Conservation (phyloP, 1,139 yeast species). For the Pneumocystis carinii region DNA sequence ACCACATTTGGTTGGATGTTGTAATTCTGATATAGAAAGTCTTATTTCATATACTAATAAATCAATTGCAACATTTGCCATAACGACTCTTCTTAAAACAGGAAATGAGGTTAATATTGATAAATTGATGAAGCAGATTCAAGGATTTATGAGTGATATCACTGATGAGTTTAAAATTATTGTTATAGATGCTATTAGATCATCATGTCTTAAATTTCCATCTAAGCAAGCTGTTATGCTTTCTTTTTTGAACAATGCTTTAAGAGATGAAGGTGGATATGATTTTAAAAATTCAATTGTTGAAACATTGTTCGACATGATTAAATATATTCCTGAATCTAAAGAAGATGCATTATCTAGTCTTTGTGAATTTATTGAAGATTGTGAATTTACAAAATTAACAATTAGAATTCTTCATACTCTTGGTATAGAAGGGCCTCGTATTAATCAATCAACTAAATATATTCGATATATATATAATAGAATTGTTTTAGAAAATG, state of each 20-base stretch:
- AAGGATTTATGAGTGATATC: constrained; percentile 82
- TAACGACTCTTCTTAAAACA: constrained; percentile 86
- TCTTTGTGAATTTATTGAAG: constrained; percentile 93
- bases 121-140: constrained; percentile 71
- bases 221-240: constrained; percentile 73
- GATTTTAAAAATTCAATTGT: constrained; percentile 74
- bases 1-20: constrained; percentile 62
- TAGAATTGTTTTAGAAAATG: constrained; percentile 88
- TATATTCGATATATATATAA: constrained; percentile 93
- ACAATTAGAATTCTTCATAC: constrained; percentile 81
- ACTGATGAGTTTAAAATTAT: constrained; percentile 91
- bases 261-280: constrained; percentile 78
- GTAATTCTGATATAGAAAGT: constrained; percentile 70
- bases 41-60: constrained; percentile 79
- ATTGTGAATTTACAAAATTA: constrained; percentile 89
- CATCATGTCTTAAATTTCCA: constrained; percentile 86
- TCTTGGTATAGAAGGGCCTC: constrained; percentile 90
- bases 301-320: constrained; percentile 82
- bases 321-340: constrained; percentile 75
- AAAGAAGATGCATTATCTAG: constrained; percentile 70
- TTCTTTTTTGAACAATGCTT: constrained; percentile 63
- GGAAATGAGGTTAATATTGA: constrained; percentile 88
- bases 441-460: constrained; percentile 69
- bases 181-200: constrained; percentile 86
- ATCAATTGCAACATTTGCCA: constrained; percentile 95